Conservation (phyloP, 441 rosid species). For the Pelargonium australe region DNA sequence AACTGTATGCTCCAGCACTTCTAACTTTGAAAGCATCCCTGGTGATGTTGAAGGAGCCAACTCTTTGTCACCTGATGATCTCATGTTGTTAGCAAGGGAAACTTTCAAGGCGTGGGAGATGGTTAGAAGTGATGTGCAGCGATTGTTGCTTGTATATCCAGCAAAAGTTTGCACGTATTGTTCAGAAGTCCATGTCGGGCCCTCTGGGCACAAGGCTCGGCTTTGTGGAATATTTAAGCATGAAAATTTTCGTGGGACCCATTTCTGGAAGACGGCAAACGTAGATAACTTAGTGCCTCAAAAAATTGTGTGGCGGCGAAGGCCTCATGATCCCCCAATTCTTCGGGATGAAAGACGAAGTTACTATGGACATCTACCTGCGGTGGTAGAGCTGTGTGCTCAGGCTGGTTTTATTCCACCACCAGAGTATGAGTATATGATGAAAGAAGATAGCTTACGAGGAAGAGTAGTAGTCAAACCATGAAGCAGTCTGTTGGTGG, state of each 20-base stretch:
- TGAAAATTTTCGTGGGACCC: conserved; percentile 65
- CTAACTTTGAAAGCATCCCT: conserved; percentile 13
- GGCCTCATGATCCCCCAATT: conserved; percentile 72
- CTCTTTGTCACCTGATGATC: conserved; percentile 38
- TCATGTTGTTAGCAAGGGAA: conserved; percentile 38
- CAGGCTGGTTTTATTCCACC: conserved; percentile 69
- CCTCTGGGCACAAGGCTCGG: conserved; percentile 71
- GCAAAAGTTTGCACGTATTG: conserved; percentile 71
- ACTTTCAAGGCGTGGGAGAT: conserved; percentile 72
- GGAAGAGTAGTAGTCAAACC: conserved; percentile 21
- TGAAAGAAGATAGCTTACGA: conserved; percentile 65
- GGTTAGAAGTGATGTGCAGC: conserved; percentile 52
- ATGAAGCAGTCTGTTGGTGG: conserved; percentile 8
- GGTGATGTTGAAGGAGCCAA: conserved; percentile 25
- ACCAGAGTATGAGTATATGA: conserved; percentile 45
- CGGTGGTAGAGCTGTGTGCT: conserved; percentile 63
- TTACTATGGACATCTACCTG: conserved; percentile 83
- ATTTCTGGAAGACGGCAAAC: conserved; percentile 67
- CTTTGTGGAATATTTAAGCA: conserved; percentile 71
- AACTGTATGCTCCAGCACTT: conserved; percentile 19
- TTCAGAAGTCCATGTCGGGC: conserved; percentile 72
- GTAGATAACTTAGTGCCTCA: conserved; percentile 73
- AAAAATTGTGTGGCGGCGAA: conserved; percentile 61
- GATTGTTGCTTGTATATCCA: conserved; percentile 52
- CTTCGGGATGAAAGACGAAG: conserved; percentile 53